Percentiles rank a stretch among this genome's conserved stretches.
These are phyloP conservation scores for Lecanosticta acicola DNA, from an alignment of 2,329 filamentous ascomycete species.

Conservation along the genomic window DNA sequence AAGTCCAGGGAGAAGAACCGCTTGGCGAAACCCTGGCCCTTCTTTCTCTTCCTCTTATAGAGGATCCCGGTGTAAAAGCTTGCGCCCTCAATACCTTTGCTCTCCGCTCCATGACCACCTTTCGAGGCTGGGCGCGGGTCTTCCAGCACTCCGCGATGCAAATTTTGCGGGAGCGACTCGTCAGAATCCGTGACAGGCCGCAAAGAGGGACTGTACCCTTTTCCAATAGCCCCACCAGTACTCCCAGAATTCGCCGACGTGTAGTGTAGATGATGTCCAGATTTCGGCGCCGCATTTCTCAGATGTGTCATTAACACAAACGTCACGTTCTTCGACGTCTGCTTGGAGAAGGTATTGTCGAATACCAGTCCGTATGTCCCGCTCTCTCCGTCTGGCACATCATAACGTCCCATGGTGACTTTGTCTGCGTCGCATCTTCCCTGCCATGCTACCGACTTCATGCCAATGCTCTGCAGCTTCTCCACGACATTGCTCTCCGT, in stretches of 20 bases:
- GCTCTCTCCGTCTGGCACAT: slow-evolving; percentile 66
- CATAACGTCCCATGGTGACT: slow-evolving; percentile 82
- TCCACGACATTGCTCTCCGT: slow-evolving; percentile 60
- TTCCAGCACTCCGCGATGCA: slow-evolving; percentile 29
- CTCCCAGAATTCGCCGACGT: slow-evolving; percentile 44
- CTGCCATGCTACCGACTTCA: slow-evolving; percentile 67
- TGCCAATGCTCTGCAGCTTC: slow-evolving; percentile 56
- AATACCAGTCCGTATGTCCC: slow-evolving; percentile 97
- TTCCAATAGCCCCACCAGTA: slow-evolving; percentile 15
- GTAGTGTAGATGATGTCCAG: slow-evolving; percentile 61
- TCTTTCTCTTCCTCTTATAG: slow-evolving; percentile 85
- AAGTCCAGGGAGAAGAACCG: slow-evolving; percentile 96
- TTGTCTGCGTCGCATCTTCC: slow-evolving; percentile 96
- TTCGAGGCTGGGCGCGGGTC: slow-evolving; percentile 40
- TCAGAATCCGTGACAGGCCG: slow-evolving; percentile 44
- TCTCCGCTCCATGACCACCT: slow-evolving; percentile 26
- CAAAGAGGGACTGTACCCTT: slow-evolving; percentile 36
- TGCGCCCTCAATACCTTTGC: slow-evolving; percentile 29
- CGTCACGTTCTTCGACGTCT: slow-evolving; percentile 87
- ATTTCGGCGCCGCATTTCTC: slow-evolving; percentile 70
- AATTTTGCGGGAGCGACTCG: slow-evolving; percentile 45
- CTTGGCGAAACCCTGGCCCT: slow-evolving; percentile 85
- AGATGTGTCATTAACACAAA: slow-evolving; percentile 94
- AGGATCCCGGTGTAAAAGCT: slow-evolving; percentile 78
- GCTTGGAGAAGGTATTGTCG: slow-evolving; percentile 98